Evolutionary conservation across 306 rosid species (phyloP), one percentile per base, ranked within the genome.

Genomic region (Erythrophleum fordii): DNA sequence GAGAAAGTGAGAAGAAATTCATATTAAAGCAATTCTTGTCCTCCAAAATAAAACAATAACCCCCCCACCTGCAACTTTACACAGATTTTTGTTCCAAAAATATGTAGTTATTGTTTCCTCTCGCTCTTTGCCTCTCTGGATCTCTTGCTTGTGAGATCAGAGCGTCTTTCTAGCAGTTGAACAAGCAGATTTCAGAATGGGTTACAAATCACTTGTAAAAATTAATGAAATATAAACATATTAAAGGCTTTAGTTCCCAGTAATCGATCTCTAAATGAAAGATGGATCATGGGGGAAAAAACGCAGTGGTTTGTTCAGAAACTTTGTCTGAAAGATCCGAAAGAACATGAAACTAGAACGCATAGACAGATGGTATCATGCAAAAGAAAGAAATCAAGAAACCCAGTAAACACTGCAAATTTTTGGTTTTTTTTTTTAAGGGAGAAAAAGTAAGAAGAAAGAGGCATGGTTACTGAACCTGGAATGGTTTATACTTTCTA

Each of bases 381-480:
- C 58, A 69, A 55, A 44, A 26, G 0, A 6, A 66, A 51, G 31
- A 51, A 77, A 51, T 0, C n/a, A n/a, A n/a, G n/a, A n/a, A n/a
- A n/a, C 39, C 13, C 34, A 64, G 73, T 12, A 34, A 34, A 77
- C 39, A 65, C 25, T 35, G 20, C 20, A 11, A 23, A 0, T 35
- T 34, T 10, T 14, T 22, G 8, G 2, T n/a, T n/a, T n/a, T n/a
- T n/a, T n/a, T n/a, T 45, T 6, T 3, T 6, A 18, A 41, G 2
- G 51, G 5, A n/a, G 6, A 18, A 48, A 48, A 7, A 48, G 18
- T 0, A 5, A 2, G 41, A 37, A 37, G 35, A 74, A 34, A 5
- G 23, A 81, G 53, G 20, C 45, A 22, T 42, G 51, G 39, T 34
- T 68, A 35, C n/a, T 17, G 73, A 76, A 82, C 85, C 85, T 77